Base-by-base conservation (phyloP, 2,329 filamentous ascomycete species). In the Monilinia polystroma region DNA sequence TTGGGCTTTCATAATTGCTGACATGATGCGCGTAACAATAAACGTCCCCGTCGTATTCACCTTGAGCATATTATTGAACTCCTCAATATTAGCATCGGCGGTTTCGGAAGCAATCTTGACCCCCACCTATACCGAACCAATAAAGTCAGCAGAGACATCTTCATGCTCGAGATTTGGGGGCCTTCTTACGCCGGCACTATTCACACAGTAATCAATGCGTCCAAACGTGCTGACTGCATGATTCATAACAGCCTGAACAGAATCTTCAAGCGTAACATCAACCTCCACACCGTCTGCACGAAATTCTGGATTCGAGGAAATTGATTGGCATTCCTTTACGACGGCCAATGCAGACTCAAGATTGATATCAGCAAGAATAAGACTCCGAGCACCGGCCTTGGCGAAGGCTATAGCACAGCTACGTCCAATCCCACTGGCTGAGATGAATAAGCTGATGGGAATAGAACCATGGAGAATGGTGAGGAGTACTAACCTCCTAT, bases 131-230 rank as follows among this genome's bases (percentile, higher is more conserved):
- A 20, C 20, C 7, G 38, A 43, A 35, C 35, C 26, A 38, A 58
- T 41, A 14, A 49, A n/a, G 26, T 51, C 47, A 51, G 41, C 58
- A 29, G 14, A 26, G 4, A 11, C 4, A 52, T 16, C 3, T 52
- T 12, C 12, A 23, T 14, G 49, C 49, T 52, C 4, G 1, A 14
- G 49, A 26, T 4, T 32, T 18, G 45, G 41, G 43, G n/a, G 41
- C 16, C 14, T 20, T 8, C 66, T 66, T 53, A 69, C 68, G 0
- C 68, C 68, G 14, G 68, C 68, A 49, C 49, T 49, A 51, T 70
- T 66, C 1, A 70, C 64, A 45, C 59, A 63, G 43, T 68, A 70
- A 52, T 70, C 68, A 16, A 70, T 67, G 2, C 66, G 54, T 0
- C 68, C 68, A 56, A 68, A 68, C 2, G 16, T n/a, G 11, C 51